Evolutionary conservation across 2,329 filamentous ascomycete species (phyloP).

Genomic region (Aspergillus sojae): DNA sequence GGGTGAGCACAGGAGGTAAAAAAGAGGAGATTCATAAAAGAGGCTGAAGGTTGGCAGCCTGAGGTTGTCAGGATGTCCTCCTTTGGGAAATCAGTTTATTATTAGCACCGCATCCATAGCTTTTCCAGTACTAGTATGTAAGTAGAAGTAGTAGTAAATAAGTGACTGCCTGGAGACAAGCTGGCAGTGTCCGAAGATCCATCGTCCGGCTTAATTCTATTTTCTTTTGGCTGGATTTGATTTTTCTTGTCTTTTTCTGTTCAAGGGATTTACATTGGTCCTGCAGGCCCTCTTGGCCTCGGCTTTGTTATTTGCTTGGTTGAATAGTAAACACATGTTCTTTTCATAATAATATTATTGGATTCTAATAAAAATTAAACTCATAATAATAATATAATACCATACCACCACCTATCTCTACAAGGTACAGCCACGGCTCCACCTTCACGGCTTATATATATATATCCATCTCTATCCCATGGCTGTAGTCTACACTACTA

Average conservation of each 20-base stretch:
- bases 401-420: neutral
- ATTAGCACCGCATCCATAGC: neutral
- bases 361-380: neutral
- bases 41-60: conserved; percentile 4
- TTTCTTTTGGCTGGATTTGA: neutral
- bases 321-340: neutral
- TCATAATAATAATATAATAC: neutral
- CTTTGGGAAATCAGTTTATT: conserved; percentile 1
- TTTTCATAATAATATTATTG: neutral
- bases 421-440: neutral
- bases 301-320: neutral
- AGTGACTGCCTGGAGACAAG: conserved; percentile 4
- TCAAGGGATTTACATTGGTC: neutral
- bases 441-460: neutral
- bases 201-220: neutral
- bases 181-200: neutral
- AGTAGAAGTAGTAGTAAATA: neutral
- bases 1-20: neutral
- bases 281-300: neutral
- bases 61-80: neutral
- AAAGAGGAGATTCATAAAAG: neutral
- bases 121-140: neutral
- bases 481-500: neutral
- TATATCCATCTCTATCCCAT: neutral
- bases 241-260: neutral